Evolutionary conservation across 225 moss, liverwort and hornwort species (phyloP).

Genomic region (Asterella californica): DNA sequence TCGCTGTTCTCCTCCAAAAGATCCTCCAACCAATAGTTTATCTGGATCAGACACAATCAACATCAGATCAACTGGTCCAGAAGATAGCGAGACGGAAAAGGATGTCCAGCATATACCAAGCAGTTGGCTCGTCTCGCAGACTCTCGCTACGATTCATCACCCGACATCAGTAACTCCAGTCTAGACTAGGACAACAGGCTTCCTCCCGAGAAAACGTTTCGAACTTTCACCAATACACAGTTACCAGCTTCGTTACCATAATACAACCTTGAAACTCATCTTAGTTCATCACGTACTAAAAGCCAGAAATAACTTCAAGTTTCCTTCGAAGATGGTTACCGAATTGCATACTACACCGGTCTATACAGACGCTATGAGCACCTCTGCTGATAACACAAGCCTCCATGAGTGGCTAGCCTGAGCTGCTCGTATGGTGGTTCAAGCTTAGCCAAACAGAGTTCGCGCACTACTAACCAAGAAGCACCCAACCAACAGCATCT

Average conservation of each 20-base stretch:
- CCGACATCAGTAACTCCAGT: neutral
- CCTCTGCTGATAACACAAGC: neutral
- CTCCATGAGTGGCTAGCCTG: neutral
- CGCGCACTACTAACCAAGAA: neutral
- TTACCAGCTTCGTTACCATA: neutral
- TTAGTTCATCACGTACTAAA: neutral
- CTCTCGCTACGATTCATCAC: neutral
- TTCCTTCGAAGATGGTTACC: neutral
- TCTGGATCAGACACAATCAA: conserved; percentile 35
- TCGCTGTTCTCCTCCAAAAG: conserved; percentile 80
- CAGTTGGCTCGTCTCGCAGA: neutral
- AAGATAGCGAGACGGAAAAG: neutral
- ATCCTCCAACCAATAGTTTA: conserved; percentile 79
- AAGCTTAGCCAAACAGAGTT: neutral
- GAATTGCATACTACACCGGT: neutral
- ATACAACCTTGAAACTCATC: neutral
- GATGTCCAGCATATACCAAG: neutral
- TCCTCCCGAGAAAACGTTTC: neutral
- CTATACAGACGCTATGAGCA: neutral
- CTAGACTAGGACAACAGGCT: neutral
- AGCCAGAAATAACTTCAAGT: neutral
- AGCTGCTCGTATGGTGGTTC: neutral
- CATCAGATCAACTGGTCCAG: neutral
- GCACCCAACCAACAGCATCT: neutral
- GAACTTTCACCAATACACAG: neutral